A percentile compares a stretch with the other conserved stretches of the same genome.
Evolutionary conservation across 495 filamentous ascomycete species (phyloP).

Genomic region (Mytilinidion resinicola): DNA sequence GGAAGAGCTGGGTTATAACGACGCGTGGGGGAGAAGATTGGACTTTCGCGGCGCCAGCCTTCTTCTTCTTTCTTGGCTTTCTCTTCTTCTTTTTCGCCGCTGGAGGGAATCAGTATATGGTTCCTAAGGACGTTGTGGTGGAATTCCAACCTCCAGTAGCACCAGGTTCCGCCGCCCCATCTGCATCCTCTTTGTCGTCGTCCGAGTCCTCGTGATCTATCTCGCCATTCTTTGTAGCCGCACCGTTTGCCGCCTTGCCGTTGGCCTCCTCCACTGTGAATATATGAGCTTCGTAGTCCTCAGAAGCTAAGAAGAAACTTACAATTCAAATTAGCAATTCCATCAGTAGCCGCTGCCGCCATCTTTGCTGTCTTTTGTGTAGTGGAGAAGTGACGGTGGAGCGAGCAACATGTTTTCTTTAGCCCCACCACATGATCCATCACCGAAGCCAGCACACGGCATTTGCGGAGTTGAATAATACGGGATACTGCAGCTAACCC

Average conservation of each 20-base stretch:
- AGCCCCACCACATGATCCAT: constrained; percentile 1
- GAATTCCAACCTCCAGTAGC: constrained; percentile 21
- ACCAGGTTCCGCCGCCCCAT: constrained; percentile 26
- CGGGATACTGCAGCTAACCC: no score
- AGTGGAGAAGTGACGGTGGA: neutral
- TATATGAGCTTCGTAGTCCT: neutral
- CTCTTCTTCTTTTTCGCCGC: constrained; percentile 51
- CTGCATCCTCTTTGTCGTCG: constrained; percentile 36
- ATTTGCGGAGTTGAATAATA: neutral
- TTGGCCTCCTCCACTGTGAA: constrained; percentile 21
- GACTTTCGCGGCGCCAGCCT: constrained; percentile 29
- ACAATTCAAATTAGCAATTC: constrained; percentile 25
- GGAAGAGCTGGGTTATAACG: constrained; percentile 68
- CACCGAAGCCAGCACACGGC: neutral
- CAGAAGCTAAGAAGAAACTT: neutral
- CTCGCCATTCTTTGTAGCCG: constrained; percentile 21
- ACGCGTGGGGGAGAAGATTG: constrained; percentile 68
- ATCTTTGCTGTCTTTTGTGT: constrained; percentile 5
- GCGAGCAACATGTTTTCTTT: neutral
- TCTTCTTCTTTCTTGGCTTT: constrained; percentile 41
- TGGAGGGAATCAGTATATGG: neutral
- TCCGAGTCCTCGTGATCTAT: constrained; percentile 37
- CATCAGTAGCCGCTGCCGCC: constrained; percentile 26
- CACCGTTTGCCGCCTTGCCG: constrained; percentile 18
- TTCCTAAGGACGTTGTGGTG: neutral